Evolutionary conservation across 805 yeast genomes (phyloP), one percentile per base, ranked within the genome.

Genomic region (Lipomyces kockii): DNA sequence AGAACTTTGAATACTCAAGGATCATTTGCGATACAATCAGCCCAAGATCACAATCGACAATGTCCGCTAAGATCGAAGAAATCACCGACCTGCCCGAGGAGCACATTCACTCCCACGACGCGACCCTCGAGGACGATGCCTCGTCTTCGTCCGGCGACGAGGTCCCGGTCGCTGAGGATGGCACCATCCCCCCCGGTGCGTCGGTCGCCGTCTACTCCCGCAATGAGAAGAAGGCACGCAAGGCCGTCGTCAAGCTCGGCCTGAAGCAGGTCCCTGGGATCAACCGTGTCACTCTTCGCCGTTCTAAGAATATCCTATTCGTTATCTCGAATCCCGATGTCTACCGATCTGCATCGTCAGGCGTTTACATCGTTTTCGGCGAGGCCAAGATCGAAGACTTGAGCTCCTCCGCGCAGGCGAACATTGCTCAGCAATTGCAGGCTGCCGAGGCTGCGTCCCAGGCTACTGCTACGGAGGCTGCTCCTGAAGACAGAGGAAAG

Each of bases 351-450:
- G 86, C 88, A 73, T 90, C 96, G 78, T 84, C 87, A 71, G 97
- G 98, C 80, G 89, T 97, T 76, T 95, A 90, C 86, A 89, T 94
- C 76, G 98, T 94, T 75, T 93, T 94, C 77, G 99, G 99, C 83
- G 98, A 93, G 84, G 97, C 97, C 79, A 91, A 92, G 86, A 90
- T 91, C 75, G 98, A 94, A 82, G 97, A 94, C 85, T 83, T 92
- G 82, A 87, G 89, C 83, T 88, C 91, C 83, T 90, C 88, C 79
- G 89, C 90, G 71, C 90, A 89, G 80, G 90, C 90, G 78, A 91
- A 91, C 73, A 90, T 88, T 81, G 87, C 86, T 73, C 84, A 85
- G 75, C 85, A 85, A 71, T 82, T 81, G 74, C 83, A 81, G 71
- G 83, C 82, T 73, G 85, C 84, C 66, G 81, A 79, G 62, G 81